Evolutionary conservation across 129 eudicot species (phyloP).

Genomic region (Kitagawia praeruptora): DNA sequence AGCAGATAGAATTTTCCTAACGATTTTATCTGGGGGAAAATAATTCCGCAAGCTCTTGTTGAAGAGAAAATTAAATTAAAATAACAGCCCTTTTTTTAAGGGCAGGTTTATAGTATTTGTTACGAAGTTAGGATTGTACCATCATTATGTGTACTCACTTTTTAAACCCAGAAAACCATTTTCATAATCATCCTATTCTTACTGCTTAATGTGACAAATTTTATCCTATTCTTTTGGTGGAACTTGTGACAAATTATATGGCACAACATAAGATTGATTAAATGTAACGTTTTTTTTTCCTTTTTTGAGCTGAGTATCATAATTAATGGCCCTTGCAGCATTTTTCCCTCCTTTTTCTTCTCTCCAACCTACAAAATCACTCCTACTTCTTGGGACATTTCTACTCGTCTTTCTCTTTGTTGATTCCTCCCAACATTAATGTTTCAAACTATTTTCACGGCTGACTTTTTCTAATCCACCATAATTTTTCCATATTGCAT

Average conservation of each 20-base stretch:
- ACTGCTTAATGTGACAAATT: neutral
- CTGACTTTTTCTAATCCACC: neutral
- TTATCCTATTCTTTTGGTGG: neutral
- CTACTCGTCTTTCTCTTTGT: neutral
- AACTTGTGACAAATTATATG: neutral
- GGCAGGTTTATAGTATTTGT: neutral
- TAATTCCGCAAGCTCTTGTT: neutral
- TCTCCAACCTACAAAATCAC: constrained; percentile 1
- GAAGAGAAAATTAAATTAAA: neutral
- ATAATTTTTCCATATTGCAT: neutral
- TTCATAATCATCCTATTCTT: neutral
- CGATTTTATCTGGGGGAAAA: neutral
- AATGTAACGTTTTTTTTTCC: neutral
- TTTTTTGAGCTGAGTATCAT: neutral
- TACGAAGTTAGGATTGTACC: neutral
- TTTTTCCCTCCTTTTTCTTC: constrained; percentile 3
- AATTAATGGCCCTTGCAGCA: neutral
- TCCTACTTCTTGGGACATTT: constrained; percentile 2
- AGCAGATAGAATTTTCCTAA: neutral
- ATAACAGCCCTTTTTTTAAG: neutral
- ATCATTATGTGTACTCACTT: neutral
- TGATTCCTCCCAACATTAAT: neutral
- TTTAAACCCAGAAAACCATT: neutral
- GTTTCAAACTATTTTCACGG: neutral
- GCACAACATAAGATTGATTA: neutral